These are phyloP conservation scores for Vigna trinervia DNA, from an alignment of 306 rosid genomes.

Conservation along the genomic window DNA sequence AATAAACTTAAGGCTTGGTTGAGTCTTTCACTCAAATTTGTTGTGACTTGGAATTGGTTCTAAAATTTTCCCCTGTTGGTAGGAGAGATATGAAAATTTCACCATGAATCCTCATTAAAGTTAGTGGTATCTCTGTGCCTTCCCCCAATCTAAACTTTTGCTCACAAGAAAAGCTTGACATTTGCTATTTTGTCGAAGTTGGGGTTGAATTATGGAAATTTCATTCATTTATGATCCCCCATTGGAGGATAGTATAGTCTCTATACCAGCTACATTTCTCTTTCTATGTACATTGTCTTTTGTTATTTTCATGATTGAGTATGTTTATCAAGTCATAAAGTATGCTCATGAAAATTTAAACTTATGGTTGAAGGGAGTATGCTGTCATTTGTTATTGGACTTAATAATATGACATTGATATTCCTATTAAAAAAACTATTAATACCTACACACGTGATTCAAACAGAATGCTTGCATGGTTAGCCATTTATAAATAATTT, in stretches of 20 bases:
- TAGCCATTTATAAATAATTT: not conserved
- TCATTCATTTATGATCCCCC: not conserved
- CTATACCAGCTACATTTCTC: not conserved
- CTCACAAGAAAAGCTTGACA: not conserved
- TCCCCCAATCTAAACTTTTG: not conserved
- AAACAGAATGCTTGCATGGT: not conserved
- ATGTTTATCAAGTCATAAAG: not conserved
- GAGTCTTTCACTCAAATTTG: not conserved
- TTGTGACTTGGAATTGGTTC: not conserved
- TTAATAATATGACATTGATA: not conserved
- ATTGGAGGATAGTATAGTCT: not conserved
- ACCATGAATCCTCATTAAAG: not conserved
- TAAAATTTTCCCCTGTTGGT: not conserved
- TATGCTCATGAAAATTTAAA: not conserved
- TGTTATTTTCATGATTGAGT: not conserved
- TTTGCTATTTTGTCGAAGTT: not conserved
- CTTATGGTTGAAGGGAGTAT: not conserved
- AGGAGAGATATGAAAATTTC: not conserved
- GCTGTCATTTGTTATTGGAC: slow-evolving; percentile 9
- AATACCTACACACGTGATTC: not conserved
- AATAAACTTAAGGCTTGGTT: not conserved
- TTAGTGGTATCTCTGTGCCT: not conserved
- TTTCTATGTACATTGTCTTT: not conserved
- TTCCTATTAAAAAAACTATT: slow-evolving; percentile 25
- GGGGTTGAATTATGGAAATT: slow-evolving; percentile 2